A percentile compares a stretch with the other conserved stretches of the same genome.
These are phyloP conservation scores for Cicer yamashitae DNA, from an alignment of 306 rosid species.

Conservation along the genomic window DNA sequence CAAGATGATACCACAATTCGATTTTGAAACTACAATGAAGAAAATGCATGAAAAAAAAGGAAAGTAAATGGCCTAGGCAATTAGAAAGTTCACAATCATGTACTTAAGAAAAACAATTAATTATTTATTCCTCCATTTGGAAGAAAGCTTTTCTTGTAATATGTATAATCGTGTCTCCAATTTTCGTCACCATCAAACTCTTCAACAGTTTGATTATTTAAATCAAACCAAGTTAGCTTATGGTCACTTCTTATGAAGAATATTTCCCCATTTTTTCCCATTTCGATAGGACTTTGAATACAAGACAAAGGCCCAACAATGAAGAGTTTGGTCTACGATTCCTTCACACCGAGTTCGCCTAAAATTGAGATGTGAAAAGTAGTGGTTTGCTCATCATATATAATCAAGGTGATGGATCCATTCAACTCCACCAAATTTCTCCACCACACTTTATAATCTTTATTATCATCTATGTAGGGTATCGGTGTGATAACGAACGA, in stretches of 20 bases:
- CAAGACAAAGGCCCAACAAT: not conserved
- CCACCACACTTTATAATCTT: too few relatives aligned
- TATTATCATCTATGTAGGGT: too few relatives aligned
- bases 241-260: not conserved
- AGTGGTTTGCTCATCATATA: too few relatives aligned
- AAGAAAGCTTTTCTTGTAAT: too few relatives aligned
- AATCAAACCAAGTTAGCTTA: not conserved
- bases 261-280: not conserved
- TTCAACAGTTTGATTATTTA: not conserved
- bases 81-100: not conserved
- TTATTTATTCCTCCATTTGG: too few relatives aligned
- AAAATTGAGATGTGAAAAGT: not conserved
- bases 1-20: not conserved
- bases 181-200: too few relatives aligned
- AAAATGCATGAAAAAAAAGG: not conserved
- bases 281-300: not conserved
- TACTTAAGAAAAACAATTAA: too few relatives aligned
- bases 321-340: not conserved
- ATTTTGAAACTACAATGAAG: constrained; percentile 4
- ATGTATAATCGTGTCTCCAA: too few relatives aligned
- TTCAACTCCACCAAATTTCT: too few relatives aligned
- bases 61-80: not conserved
- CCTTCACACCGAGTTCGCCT: not conserved
- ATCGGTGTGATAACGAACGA: too few relatives aligned
- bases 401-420: too few relatives aligned